phyloP scores from a whole-genome alignment of 2,329 filamentous ascomycete species.

The Diplodia corticola region DNA sequence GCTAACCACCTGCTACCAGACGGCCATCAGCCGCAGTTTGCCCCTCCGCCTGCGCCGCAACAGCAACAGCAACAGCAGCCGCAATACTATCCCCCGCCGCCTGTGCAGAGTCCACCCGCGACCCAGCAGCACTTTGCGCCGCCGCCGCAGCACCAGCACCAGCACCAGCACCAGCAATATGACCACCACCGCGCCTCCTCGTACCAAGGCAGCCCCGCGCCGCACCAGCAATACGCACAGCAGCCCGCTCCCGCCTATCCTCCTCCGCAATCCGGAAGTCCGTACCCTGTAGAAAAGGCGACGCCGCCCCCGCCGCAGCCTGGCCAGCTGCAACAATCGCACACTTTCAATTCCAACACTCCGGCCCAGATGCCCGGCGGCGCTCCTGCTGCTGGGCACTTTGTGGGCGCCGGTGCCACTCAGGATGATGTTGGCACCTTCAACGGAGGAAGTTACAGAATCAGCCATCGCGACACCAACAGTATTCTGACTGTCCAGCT shows the following conservation, averaged over 20 bases:
- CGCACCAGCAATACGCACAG: conserved; percentile 35
- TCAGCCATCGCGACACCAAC: conserved; percentile 90
- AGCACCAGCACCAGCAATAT: conserved; percentile 22
- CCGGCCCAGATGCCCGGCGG: conserved; percentile 37
- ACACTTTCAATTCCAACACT: conserved; percentile 33
- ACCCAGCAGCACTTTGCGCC: conserved; percentile 43
- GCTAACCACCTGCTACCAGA: neutral
- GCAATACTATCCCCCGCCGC: conserved; percentile 31
- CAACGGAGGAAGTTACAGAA: conserved; percentile 91
- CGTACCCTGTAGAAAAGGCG: conserved; percentile 21
- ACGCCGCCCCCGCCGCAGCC: conserved; percentile 9
- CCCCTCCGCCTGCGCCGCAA: conserved; percentile 29
- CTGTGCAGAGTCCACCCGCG: conserved; percentile 25
- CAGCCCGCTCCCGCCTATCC: conserved; percentile 37
- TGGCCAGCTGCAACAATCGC: conserved; percentile 9
- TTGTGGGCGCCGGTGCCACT: conserved; percentile 62
- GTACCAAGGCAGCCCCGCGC: conserved; percentile 29
- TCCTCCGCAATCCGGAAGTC: neutral
- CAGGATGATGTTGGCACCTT: conserved; percentile 92
- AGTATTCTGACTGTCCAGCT: conserved; percentile 86
- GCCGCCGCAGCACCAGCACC: conserved; percentile 37
- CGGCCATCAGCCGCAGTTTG: conserved; percentile 25
- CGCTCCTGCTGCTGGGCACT: conserved; percentile 55
- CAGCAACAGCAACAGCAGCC: conserved; percentile 19
- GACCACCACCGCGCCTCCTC: conserved; percentile 38